Evolutionary conservation across 352 stramenopile genomes (phyloP).

Genomic region (Globisporangium abappressorium): DNA sequence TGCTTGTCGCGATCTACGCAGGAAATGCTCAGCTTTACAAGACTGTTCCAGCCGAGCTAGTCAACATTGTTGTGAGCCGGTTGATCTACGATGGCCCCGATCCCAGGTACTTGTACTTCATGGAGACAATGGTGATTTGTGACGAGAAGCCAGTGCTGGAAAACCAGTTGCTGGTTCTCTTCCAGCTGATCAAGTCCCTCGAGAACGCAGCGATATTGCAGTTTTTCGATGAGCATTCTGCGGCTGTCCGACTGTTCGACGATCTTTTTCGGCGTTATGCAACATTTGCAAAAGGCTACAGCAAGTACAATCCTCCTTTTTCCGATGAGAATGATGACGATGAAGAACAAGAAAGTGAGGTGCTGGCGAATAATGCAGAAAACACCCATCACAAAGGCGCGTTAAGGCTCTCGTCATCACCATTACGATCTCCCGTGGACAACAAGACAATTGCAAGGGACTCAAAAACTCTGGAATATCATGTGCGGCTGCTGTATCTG

Average conservation of each 20-base stretch:
- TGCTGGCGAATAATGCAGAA: neutral
- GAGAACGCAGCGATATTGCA: constrained; percentile 49
- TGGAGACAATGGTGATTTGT: constrained; percentile 61
- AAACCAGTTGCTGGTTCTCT: constrained; percentile 66
- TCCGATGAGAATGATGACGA: neutral
- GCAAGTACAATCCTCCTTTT: neutral
- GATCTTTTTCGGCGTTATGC: constrained; percentile 30
- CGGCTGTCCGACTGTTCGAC: constrained; percentile 27
- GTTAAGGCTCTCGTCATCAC: neutral
- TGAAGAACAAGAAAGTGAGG: neutral
- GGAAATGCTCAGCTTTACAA: constrained; percentile 52
- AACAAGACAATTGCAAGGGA: constrained; percentile 16
- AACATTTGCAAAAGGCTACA: constrained; percentile 9
- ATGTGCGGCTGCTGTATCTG: constrained; percentile 51
- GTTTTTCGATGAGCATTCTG: constrained; percentile 44
- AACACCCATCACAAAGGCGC: neutral
- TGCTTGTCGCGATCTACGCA: constrained; percentile 54
- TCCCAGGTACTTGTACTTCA: constrained; percentile 53
- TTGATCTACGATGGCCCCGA: constrained; percentile 41
- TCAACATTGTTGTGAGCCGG: constrained; percentile 48
- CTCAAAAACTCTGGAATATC: constrained; percentile 51
- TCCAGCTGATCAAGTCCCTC: constrained; percentile 65
- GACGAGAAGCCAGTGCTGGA: constrained; percentile 54
- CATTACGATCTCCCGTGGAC: constrained; percentile 14
- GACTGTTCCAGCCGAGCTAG: constrained; percentile 47